Evolutionary conservation across 1,284 basidiomycete species (phyloP), one percentile per base, ranked within the genome.

Genomic region (Vanrija pseudolonga): DNA sequence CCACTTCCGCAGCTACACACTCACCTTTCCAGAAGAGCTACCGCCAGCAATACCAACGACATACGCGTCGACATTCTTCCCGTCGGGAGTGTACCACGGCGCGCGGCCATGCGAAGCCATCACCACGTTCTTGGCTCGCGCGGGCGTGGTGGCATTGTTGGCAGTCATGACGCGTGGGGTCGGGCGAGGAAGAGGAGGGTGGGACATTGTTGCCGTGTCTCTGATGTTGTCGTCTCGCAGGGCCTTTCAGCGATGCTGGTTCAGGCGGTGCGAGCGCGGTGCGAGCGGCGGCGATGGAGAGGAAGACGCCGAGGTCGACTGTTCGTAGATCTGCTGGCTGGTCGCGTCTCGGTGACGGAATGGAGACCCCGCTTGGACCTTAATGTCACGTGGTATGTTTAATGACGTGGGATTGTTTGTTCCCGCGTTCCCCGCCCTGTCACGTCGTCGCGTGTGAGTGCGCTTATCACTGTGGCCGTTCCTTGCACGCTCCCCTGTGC

Each of bases 1-100:
- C 32, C 32, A 12, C 32, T n/a, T n/a, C n/a, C n/a, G n/a, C 32
- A 12, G 12, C 32, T 2, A 26, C 17, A 6, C n/a, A 53, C 78
- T 63, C 55, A 90, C 92, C 84, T 97, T 96, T 51, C 94, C 95
- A 62, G 89, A 92, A 0, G 92, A 91, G 61, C 88, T 90, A 1
- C 94, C 94, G 52, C 93, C 94, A 62, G 90, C 92, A 63, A 98
- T 88, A 9, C 89, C 94, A 54, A 98, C 87, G 24, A 97, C 90
- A 72, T 96, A 98, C 9, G 90, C 90, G 40, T 71, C 69, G 3
- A 73, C 60, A 37, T 66, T 68, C 72, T 72, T 79, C 83, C 93
- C 93, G 85, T 77, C 88, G 82, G 67, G 87, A 81, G 64, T 89
- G 81, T 71, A 80, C 79, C 79, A 80, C 1, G 79, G 78, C 12